Conservation (phyloP, 2,329 filamentous ascomycete genomes). For the Phoma herbarum region DNA sequence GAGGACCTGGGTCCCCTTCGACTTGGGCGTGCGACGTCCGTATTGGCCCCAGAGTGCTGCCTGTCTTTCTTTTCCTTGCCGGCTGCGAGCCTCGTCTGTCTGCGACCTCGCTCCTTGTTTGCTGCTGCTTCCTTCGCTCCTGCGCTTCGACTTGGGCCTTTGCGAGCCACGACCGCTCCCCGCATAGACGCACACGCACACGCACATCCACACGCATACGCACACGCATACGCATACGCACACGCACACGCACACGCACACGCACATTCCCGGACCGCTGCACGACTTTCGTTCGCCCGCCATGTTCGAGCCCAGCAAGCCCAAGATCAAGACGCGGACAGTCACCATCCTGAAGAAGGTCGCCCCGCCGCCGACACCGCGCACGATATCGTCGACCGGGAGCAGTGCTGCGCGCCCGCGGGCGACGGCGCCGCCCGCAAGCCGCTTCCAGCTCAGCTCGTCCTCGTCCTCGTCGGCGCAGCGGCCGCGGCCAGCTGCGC, state of each 20-base stretch:
- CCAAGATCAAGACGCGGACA: constrained; percentile 47
- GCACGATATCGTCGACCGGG: constrained; percentile 3
- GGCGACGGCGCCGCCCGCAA: constrained; percentile 33
- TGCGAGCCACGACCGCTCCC: background rate
- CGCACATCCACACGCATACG: constrained; percentile 4
- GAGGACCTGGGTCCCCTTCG: constrained; percentile 20
- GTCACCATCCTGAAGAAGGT: constrained; percentile 43
- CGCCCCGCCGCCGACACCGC: constrained; percentile 23
- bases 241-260: too few species aligned
- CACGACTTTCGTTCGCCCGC: constrained; percentile 16
- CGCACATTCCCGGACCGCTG: background rate
- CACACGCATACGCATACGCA: too few species aligned
- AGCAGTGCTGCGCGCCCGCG: constrained; percentile 22
- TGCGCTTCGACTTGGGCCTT: background rate
- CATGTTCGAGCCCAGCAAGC: constrained; percentile 44
- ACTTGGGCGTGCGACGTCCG: constrained; percentile 25
- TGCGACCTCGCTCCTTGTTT: background rate
- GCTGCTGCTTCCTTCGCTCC: background rate
- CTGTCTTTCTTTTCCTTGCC: constrained; percentile 22
- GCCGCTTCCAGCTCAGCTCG: constrained; percentile 41
- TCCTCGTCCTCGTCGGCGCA: constrained; percentile 23
- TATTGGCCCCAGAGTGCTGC: constrained; percentile 31
- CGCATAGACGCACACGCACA: constrained; percentile 2
- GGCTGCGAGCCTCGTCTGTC: background rate
- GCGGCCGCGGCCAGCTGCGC: constrained; percentile 27